Conservation (phyloP, 441 rosid genomes). For the Melastoma candidum region DNA sequence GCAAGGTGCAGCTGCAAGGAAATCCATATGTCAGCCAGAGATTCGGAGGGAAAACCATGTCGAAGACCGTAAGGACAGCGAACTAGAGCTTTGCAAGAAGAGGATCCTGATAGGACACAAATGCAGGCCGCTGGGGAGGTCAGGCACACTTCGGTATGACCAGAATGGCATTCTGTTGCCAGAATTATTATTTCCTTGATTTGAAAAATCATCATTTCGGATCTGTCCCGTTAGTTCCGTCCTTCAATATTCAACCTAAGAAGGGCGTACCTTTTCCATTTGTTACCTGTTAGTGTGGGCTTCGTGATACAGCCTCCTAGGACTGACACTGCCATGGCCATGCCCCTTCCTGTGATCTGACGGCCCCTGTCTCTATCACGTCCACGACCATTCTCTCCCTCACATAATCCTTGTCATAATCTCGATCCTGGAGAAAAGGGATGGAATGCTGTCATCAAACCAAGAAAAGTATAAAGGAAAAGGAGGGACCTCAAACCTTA, state of each 20-base stretch:
- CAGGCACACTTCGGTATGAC: slow-evolving; percentile 44
- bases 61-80: too few species aligned
- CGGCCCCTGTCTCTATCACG: slow-evolving; percentile 28
- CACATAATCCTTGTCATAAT: slow-evolving; percentile 29
- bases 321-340: slow-evolving; percentile 36
- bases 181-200: slow-evolving; percentile 15
- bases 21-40: too few species aligned
- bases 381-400: slow-evolving; percentile 29
- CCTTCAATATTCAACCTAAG: too few species aligned
- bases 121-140: slow-evolving; percentile 46
- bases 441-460: slow-evolving; percentile 11
- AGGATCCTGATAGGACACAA: slow-evolving; percentile 67
- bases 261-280: too few species aligned
- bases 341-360: slow-evolving; percentile 40
- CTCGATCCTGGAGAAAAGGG: slow-evolving; percentile 32
- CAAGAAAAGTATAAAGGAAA: background rate
- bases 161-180: slow-evolving; percentile 41
- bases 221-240: too few species aligned
- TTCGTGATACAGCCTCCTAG: slow-evolving; percentile 34
- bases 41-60: too few species aligned
- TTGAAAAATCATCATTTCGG: too few species aligned
- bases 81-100: slow-evolving; percentile 33
- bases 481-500: background rate
- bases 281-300: background rate
- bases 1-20: too few species aligned